phyloP scores from a whole-genome alignment of 2,329 filamentous ascomycete genomes.

The Xylogone sp. region DNA sequence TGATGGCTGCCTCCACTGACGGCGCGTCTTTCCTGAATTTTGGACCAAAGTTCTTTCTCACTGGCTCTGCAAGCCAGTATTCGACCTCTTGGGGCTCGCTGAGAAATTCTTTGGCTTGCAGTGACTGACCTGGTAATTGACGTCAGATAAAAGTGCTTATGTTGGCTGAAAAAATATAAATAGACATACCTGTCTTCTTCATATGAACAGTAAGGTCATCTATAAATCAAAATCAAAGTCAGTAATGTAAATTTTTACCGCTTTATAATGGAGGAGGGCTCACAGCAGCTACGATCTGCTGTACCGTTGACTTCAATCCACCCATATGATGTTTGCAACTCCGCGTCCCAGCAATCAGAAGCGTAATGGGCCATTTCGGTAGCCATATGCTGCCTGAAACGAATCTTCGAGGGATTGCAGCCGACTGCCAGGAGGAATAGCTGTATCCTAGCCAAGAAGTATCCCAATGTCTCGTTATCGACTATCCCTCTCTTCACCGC shows the following conservation, averaged over 20 bases:
- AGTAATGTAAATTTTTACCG: too few species aligned
- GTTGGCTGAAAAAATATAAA: background rate
- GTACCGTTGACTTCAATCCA: constrained; percentile 99
- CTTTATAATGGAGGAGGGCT: too few species aligned
- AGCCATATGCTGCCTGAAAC: constrained; percentile 96
- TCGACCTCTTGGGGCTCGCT: constrained; percentile 75
- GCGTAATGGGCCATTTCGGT: constrained; percentile 94
- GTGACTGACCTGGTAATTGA: constrained; percentile 16
- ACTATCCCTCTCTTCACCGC: constrained; percentile 80
- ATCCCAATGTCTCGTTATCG: constrained; percentile 96
- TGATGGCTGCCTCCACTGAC: constrained; percentile 74
- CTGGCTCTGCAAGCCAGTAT: constrained; percentile 82
- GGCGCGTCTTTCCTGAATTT: constrained; percentile 94
- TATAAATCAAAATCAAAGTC: too few species aligned
- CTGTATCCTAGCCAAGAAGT: constrained; percentile 93
- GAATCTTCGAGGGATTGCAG: constrained; percentile 80
- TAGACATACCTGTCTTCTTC: constrained; percentile 72
- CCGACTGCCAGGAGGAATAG: constrained; percentile 87
- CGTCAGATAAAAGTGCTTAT: background rate
- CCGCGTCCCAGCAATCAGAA: constrained; percentile 95
- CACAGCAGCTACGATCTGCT: constrained; percentile 84
- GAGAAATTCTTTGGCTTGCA: constrained; percentile 79
- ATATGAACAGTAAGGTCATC: constrained; percentile 89
- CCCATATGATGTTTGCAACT: constrained; percentile 85
- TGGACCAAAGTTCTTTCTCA: constrained; percentile 95